Evolutionary conservation across 257 asterid genomes (phyloP).

Genomic region (Solanum neorickii): DNA sequence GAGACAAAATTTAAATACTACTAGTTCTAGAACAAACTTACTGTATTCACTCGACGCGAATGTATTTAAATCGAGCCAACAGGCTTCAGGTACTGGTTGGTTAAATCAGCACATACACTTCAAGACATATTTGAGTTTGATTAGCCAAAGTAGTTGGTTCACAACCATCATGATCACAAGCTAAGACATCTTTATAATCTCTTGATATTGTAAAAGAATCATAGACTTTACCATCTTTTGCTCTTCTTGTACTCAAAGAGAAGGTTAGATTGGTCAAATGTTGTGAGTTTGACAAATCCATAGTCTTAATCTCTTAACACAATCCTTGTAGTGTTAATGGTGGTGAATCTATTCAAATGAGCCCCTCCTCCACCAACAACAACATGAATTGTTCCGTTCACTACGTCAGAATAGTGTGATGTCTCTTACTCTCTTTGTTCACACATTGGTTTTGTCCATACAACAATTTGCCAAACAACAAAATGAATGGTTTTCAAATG

Average conservation of each 20-base stretch:
- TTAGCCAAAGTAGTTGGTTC: not conserved
- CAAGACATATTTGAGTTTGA: not conserved
- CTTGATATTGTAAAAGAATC: not conserved
- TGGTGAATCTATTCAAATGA: not conserved
- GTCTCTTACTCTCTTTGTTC: conserved; percentile 16
- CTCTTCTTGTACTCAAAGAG: not conserved
- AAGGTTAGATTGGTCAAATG: not conserved
- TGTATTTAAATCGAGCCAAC: not conserved
- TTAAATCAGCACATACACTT: not conserved
- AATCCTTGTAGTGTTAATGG: not conserved
- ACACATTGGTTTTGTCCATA: conserved; percentile 42
- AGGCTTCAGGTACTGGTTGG: not conserved
- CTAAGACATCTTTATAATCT: not conserved
- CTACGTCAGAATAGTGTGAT: conserved; percentile 39
- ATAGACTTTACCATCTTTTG: not conserved
- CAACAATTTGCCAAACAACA: not conserved
- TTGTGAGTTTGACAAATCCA: not conserved
- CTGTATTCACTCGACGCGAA: not conserved
- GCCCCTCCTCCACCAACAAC: conserved; percentile 69
- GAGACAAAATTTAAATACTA: not conserved
- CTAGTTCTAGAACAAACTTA: not conserved
- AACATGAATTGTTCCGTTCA: conserved; percentile 15
- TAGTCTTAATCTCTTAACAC: not conserved
- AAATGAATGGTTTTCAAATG: not conserved
- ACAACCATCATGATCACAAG: not conserved